Evolutionary conservation across 139 green algal species (phyloP).

Genomic region (Diplosphaera chodatii): DNA sequence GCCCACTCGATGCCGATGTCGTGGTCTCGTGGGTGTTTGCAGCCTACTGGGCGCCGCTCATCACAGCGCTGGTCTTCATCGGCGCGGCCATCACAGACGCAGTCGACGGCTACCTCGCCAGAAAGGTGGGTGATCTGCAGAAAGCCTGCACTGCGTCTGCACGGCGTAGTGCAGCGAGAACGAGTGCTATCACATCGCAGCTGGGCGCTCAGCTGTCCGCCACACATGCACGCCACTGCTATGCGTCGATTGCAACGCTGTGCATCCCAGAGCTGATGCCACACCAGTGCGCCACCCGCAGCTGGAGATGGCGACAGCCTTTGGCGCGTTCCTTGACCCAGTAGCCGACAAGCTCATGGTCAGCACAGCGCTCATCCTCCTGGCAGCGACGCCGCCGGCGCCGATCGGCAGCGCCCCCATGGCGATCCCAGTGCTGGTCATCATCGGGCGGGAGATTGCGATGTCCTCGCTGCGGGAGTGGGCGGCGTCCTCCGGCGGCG

Average conservation of each 20-base stretch:
- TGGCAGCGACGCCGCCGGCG: constrained; percentile 54
- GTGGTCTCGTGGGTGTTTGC: background rate
- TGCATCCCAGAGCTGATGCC: too few species aligned
- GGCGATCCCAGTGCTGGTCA: constrained; percentile 33
- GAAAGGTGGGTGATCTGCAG: constrained; percentile 59
- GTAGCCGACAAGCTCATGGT: constrained; percentile 99
- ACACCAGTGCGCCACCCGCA: background rate
- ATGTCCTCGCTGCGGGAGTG: constrained; percentile 92
- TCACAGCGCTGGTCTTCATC: constrained; percentile 68
- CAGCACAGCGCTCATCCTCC: constrained; percentile 72
- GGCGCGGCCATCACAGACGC: constrained; percentile 86
- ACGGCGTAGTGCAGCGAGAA: too few species aligned
- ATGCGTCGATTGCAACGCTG: too few species aligned
- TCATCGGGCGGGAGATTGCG: constrained; percentile 88
- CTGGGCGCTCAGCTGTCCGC: too few species aligned
- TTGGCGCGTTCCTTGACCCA: constrained; percentile 96
- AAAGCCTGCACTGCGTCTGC: too few species aligned
- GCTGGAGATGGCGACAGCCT: constrained; percentile 56
- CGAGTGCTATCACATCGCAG: too few species aligned
- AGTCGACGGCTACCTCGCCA: constrained; percentile 91
- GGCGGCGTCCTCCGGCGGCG: constrained; percentile 64
- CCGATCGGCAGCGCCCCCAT: constrained; percentile 19
- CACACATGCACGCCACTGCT: too few species aligned
- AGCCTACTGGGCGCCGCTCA: constrained; percentile 9
- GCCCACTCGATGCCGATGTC: too few species aligned